Base-by-base conservation (phyloP, 176 grass and related monocot genomes). In the Olyra latifolia region DNA sequence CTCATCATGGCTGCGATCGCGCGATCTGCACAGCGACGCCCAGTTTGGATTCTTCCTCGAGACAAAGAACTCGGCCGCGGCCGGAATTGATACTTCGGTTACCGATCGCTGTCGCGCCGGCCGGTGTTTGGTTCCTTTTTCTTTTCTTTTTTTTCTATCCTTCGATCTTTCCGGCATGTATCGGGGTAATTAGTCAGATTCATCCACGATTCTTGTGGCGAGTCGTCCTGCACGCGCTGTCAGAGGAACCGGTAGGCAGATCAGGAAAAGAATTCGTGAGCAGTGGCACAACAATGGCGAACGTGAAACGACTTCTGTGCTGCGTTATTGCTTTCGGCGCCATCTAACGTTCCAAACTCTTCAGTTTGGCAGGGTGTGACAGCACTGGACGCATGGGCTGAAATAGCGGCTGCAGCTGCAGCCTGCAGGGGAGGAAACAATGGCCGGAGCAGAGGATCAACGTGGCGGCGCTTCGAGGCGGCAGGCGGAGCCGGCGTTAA, bases 71-170 rank as follows among this genome's bases (percentile, higher is more conserved):
- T 1, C 22, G 48, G 41, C 10, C 5, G 28, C 12, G 17, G 20
- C 5, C 12, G 28, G 28, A 48, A 40, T 48, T 57, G 64, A 47
- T 38, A 38, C 22, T 30, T 39, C 54, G 13, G 62, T 75, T 87
- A 62, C 1, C 30, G 8, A 62, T 81, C 53, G 71, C 10, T 30
- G 42, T 87, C 85, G 8, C 54, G 56, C 74, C 43, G 44, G 7
- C 29, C 0, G 32, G 32, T 35, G 32, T 35, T 35, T 35, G 4
- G 32, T 35, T 1, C 4, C 5, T 35, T 3, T 35, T 35, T 1
- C 4, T 35, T 35, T 3, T 35, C 64, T 42, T 53, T 44, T 59
- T 32, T 38, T 17, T 17, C 0, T n/a, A n/a, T 3, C 13, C 3
- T 1, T 14, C 15, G 15, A 2, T 24, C 23, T 28, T 40, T 27